Conservation (phyloP, 2,329 filamentous ascomycete genomes). For the Rutstroemia sp. region DNA sequence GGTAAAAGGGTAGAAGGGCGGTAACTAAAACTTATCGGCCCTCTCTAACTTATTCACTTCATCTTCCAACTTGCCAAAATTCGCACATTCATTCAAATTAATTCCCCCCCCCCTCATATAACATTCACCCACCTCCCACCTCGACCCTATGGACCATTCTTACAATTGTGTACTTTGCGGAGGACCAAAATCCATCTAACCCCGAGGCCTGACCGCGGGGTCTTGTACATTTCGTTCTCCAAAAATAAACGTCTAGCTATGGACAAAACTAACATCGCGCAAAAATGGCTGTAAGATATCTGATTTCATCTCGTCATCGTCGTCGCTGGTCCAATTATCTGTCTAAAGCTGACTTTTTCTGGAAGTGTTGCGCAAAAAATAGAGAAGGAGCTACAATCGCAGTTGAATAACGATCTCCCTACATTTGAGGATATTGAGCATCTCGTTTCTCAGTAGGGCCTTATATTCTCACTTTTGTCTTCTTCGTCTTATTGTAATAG, state of each 20-base stretch:
- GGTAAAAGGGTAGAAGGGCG: background rate
- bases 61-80: background rate
- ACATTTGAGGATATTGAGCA: constrained; percentile 40
- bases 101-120: background rate
- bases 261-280: constrained; percentile 31
- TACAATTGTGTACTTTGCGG: constrained; percentile 4
- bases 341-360: constrained; percentile 13
- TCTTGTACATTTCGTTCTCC: constrained; percentile 18
- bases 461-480: background rate
- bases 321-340: background rate
- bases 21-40: background rate
- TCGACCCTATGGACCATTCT: constrained; percentile 9
- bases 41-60: background rate
- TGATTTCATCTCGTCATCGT: background rate
- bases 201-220: constrained; percentile 45
- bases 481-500: constrained; percentile 13
- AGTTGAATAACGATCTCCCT: constrained; percentile 38
- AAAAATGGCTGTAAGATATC: constrained; percentile 44
- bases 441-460: constrained; percentile 26
- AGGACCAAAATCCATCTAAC: constrained; percentile 40
- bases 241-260: constrained; percentile 3
- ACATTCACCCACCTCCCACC: background rate
- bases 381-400: constrained; percentile 40
- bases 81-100: background rate
- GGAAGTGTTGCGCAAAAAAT: constrained; percentile 36